Base-by-base conservation (phyloP, 352 stramenopile genomes). In the Phytophthora palmivora region DNA sequence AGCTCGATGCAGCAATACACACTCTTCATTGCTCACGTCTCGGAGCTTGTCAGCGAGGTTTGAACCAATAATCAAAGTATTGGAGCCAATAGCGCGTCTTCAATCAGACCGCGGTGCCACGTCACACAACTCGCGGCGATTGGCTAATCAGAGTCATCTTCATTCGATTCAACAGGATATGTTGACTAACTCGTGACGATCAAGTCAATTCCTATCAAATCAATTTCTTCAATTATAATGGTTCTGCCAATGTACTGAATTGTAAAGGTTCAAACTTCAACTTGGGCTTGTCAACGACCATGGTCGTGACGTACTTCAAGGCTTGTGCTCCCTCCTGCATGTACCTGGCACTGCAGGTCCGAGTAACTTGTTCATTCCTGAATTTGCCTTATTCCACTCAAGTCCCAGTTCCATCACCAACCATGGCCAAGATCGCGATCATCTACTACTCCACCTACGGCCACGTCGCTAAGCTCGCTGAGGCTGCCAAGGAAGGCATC, bases 381-480 rank as follows among this genome's bases (percentile, higher is more conserved):
- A 62, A 67, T 71, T 32, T 61, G 11, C 62, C 11, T 47, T 59
- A n/a, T 16, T 36, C 14, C 14, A 28, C 42, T 59, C 61, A 64
- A 64, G 48, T 34, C 9, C 49, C 24, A 59, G 15, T 30, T 10
- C 26, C 36, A 41, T 21, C 44, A 37, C 24, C 12, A 26, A 63
- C 36, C 55, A 70, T 70, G 62, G 26, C 55, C 47, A 70, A 66
- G 47, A 66, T 70, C 55, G 62, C 62, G 41, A 66, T 70, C 42
- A 48, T 70, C 48, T 70, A 70, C 48, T 70, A 70, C 62, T 70
- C 62, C 55, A 70, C 62, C 34, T 70, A 70, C 55, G 42, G 42
- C 48, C 62, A 70, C 62, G 16, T 70, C 41, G 39, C 55, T 19
- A 61, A 48, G 48, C 33, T 70, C 8, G 62, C 62, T 6, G 55